A percentile compares a stretch with the other conserved stretches of the same genome.
Evolutionary conservation across 2,329 filamentous ascomycete genomes (phyloP).

Genomic region (Fusarium tjaetaba): DNA sequence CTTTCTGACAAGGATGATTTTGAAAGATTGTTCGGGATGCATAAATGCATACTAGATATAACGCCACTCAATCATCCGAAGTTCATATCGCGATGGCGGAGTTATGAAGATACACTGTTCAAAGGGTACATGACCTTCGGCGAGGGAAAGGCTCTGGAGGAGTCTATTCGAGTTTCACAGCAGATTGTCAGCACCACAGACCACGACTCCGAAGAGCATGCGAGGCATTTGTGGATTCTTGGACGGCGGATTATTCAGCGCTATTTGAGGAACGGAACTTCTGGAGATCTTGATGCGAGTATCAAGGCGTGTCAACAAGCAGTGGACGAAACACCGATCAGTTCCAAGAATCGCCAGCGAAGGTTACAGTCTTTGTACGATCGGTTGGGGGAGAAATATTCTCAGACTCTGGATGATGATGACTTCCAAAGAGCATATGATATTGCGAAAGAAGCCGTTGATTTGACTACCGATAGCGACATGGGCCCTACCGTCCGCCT

Average conservation of each 20-base stretch:
- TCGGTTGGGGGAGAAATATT: background rate
- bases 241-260: background rate
- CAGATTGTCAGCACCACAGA: background rate
- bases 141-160: background rate
- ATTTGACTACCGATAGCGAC: background rate
- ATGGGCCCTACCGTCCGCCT: background rate
- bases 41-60: accelerated
- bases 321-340: background rate
- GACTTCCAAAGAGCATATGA: background rate
- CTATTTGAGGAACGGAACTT: background rate
- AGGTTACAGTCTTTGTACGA: background rate
- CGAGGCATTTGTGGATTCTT: background rate
- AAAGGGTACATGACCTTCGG: background rate
- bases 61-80: accelerated
- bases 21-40: background rate
- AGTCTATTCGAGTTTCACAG: background rate
- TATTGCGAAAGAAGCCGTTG: background rate
- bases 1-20: too few relatives aligned
- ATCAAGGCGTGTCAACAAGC: background rate
- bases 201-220: background rate
- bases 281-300: background rate
- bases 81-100: background rate
- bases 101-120: background rate
- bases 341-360: background rate
- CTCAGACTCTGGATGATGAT: background rate